Conservation (phyloP, 164 flowering plant genomes). For the Sextonia rubra region DNA sequence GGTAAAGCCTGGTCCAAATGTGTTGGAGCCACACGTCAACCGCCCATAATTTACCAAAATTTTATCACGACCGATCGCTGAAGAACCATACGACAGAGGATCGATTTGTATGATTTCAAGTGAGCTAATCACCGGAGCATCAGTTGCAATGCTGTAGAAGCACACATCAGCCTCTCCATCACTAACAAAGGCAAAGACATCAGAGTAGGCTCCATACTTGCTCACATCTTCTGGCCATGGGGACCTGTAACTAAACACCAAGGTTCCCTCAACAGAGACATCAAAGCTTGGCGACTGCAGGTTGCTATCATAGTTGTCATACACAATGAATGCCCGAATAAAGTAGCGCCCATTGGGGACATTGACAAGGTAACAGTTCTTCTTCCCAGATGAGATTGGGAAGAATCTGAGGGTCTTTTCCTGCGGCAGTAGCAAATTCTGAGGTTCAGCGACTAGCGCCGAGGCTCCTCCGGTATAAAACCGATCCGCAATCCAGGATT, state of each 20-base stretch:
- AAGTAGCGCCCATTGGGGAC: conserved; percentile 61
- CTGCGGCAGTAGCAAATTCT: conserved; percentile 42
- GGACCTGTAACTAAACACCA: conserved; percentile 82
- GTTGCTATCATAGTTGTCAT: conserved; percentile 90
- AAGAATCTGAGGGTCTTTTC: conserved; percentile 87
- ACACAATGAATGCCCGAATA: conserved; percentile 80
- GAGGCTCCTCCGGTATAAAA: conserved; percentile 66
- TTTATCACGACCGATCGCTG: conserved; percentile 20
- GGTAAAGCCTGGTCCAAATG: conserved; percentile 81
- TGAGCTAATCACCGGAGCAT: conserved; percentile 77
- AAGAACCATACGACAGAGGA: conserved; percentile 48
- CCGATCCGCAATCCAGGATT: conserved; percentile 76
- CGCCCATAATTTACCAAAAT: conserved; percentile 86
- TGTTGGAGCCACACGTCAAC: conserved; percentile 53
- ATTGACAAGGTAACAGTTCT: conserved; percentile 81
- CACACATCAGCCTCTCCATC: conserved; percentile 69
- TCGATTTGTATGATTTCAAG: conserved; percentile 68
- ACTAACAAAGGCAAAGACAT: conserved; percentile 57
- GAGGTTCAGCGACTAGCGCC: conserved; percentile 75
- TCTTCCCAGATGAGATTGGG: conserved; percentile 81
- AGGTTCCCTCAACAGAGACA: conserved; percentile 77
- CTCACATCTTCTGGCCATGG: conserved; percentile 68
- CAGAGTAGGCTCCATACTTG: conserved; percentile 82
- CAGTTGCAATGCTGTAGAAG: conserved; percentile 91
- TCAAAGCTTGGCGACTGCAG: conserved; percentile 80